Percentiles rank a stretch among this genome's conserved stretches.
Evolutionary conservation across 805 yeast genomes (phyloP).

Genomic region (Candida oleophila): DNA sequence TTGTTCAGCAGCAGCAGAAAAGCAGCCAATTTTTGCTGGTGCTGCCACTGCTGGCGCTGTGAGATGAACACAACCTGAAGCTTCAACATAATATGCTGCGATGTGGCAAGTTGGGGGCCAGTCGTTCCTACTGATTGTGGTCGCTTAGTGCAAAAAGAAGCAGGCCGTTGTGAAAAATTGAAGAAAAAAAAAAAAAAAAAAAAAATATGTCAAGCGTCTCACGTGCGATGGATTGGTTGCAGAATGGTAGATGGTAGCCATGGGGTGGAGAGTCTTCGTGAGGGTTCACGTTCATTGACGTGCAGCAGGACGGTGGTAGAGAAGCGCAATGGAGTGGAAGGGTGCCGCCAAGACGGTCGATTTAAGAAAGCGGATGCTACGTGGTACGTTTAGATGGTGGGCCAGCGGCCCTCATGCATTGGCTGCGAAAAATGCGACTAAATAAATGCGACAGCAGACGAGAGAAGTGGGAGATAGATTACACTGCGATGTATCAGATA

Average conservation of each 20-base stretch:
- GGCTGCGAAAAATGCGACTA: background rate
- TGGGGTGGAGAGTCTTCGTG: too few relatives aligned
- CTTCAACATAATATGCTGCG: too few relatives aligned
- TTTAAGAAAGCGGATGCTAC: too few relatives aligned
- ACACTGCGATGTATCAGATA: too few relatives aligned
- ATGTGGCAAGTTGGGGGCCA: too few relatives aligned
- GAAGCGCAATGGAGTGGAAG: too few relatives aligned
- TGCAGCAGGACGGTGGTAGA: too few relatives aligned
- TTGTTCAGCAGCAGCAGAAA: background rate
- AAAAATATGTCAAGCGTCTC: background rate
- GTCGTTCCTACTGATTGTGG: too few relatives aligned
- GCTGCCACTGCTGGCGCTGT: conserved; percentile 10
- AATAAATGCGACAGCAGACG: too few relatives aligned
- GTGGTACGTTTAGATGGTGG: too few relatives aligned
- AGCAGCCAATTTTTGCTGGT: conserved; percentile 4
- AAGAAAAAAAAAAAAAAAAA: background rate
- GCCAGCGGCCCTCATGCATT: background rate
- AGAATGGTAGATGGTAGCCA: background rate
- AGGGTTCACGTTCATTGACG: too few relatives aligned
- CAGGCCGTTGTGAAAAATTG: background rate
- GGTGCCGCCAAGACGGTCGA: too few relatives aligned
- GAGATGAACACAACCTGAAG: conserved; percentile 46
- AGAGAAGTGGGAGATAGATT: background rate
- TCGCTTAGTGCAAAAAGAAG: background rate
- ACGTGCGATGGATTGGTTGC: background rate